Evolutionary conservation across 768 basidiomycete genomes (phyloP).

Genomic region (Trametes punicea): DNA sequence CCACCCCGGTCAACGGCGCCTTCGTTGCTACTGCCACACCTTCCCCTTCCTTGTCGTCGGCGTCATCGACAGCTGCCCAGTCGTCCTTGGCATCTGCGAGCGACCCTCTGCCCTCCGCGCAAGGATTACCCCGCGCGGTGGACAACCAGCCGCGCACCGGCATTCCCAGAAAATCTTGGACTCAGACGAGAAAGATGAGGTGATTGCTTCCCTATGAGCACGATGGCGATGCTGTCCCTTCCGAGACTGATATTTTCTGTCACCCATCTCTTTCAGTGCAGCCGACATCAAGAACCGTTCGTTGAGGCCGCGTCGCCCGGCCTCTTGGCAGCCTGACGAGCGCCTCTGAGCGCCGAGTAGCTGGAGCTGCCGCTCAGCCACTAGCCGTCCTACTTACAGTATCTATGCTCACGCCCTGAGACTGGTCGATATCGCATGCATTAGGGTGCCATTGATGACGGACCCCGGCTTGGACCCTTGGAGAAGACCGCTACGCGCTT

Average conservation of each 20-base stretch:
- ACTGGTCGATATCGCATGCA: too few relatives aligned
- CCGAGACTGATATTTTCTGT: background rate
- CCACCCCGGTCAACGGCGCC: conserved; percentile 21
- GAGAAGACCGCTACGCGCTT: too few relatives aligned
- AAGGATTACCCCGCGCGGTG: background rate
- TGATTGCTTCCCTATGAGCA: background rate
- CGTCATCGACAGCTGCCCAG: background rate
- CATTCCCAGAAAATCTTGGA: background rate
- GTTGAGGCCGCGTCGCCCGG: background rate
- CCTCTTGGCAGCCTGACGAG: background rate
- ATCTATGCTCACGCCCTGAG: too few relatives aligned
- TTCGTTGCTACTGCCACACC: background rate
- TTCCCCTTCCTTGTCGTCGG: background rate
- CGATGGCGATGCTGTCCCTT: background rate
- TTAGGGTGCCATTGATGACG: too few relatives aligned
- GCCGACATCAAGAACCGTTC: background rate
- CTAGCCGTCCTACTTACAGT: too few relatives aligned
- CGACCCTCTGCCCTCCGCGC: conserved; percentile 3
- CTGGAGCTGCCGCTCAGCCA: too few relatives aligned
- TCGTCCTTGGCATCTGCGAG: background rate
- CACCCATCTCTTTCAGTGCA: background rate
- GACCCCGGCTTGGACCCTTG: too few relatives aligned
- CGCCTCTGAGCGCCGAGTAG: background rate
- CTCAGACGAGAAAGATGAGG: conserved; percentile 7
- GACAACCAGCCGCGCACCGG: background rate